Percentiles rank a stretch among this genome's conserved stretches.
Conservation (phyloP, 306 rosid species). For the Vicia faba region DNA sequence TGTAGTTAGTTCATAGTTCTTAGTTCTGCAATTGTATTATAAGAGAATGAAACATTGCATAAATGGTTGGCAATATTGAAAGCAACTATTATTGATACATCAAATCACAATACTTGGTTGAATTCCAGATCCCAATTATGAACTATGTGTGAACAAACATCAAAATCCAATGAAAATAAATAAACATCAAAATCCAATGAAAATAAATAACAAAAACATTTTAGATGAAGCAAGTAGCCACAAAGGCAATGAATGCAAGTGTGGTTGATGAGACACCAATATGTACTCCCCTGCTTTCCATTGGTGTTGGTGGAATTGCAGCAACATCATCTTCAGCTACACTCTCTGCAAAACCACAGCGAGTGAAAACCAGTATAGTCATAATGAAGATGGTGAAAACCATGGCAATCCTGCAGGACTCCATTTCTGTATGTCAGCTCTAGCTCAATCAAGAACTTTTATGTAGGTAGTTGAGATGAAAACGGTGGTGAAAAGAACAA, state of each 20-base stretch:
- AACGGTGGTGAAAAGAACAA: constrained; percentile 26
- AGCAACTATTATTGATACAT: constrained; percentile 26
- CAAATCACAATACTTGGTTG: constrained; percentile 5
- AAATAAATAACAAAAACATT: constrained; percentile 31
- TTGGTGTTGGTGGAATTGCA: constrained; percentile 72
- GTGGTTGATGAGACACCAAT: constrained; percentile 42
- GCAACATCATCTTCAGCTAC: constrained; percentile 49
- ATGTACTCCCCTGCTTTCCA: constrained; percentile 54
- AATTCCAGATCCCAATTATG: constrained; percentile 18
- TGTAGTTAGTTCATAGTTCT: too few species aligned
- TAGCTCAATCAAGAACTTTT: constrained; percentile 18
- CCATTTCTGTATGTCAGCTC: constrained; percentile 36
- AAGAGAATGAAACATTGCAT: constrained; percentile 31
- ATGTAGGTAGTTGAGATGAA: constrained; percentile 25
- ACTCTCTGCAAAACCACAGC: constrained; percentile 40
- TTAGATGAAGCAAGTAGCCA: constrained; percentile 52
- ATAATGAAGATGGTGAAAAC: constrained; percentile 50
- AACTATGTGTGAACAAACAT: constrained; percentile 5
- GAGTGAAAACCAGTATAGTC: constrained; percentile 44
- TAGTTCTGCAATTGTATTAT: not conserved
- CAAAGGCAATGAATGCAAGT: constrained; percentile 44
- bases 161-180: constrained; percentile 23
- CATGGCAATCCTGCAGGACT: constrained; percentile 38
- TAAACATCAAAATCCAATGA: constrained; percentile 8
- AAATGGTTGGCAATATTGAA: constrained; percentile 22